These are phyloP conservation scores for Globisporangium camurandrum DNA, from an alignment of 352 stramenopile species.

Conservation along the genomic window DNA sequence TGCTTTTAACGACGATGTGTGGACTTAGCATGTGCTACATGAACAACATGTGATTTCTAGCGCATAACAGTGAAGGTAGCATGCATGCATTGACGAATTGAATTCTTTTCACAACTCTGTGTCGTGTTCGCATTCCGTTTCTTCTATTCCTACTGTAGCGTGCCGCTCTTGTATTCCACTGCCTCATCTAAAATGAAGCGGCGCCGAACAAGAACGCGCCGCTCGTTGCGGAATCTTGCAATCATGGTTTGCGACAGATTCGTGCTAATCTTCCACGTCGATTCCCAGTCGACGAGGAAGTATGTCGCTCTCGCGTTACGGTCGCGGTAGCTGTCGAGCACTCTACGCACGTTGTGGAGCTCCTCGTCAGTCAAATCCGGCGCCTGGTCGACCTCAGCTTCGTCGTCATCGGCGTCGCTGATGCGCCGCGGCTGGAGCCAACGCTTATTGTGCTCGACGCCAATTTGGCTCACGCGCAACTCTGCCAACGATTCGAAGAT, in stretches of 20 bases:
- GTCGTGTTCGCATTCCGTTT: too few relatives aligned
- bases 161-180: too few relatives aligned
- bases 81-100: too few relatives aligned
- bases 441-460: not conserved
- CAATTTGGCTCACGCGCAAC: not conserved
- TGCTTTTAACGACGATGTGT: too few relatives aligned
- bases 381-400: not conserved
- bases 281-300: not conserved
- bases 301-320: not conserved
- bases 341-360: not conserved
- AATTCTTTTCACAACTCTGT: too few relatives aligned
- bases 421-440: not conserved
- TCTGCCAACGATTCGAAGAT: not conserved
- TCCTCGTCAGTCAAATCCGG: not conserved
- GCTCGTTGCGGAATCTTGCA: not conserved
- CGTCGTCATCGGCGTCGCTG: not conserved
- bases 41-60: too few relatives aligned
- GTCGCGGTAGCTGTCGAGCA: not conserved
- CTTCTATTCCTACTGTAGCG: too few relatives aligned
- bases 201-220: not conserved
- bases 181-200: too few relatives aligned
- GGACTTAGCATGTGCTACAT: too few relatives aligned
- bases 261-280: not conserved
- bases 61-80: too few relatives aligned
- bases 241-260: not conserved